These are phyloP conservation scores for Neospora caninum DNA, from an alignment of 169 alveolate genomes.

Conservation along the genomic window DNA sequence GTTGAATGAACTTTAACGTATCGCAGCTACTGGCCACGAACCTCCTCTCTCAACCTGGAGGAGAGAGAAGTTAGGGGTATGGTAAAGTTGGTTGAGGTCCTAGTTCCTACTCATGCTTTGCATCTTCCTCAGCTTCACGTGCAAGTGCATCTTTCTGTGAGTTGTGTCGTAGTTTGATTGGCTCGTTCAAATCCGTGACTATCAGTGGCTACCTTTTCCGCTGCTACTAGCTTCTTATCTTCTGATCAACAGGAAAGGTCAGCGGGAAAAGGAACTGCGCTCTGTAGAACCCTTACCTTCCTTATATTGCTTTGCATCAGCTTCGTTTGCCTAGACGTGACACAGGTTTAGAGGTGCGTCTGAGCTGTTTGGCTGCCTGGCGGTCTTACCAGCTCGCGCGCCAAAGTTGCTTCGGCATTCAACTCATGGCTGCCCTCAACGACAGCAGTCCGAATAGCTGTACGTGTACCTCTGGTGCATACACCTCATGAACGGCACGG, in stretches of 20 bases:
- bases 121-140: conserved; percentile 23
- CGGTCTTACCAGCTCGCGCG: conserved; percentile 31
- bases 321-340: background rate
- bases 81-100: background rate
- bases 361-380: background rate
- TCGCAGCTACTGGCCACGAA: background rate
- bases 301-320: conserved; percentile 12
- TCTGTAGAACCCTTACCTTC: background rate
- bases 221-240: background rate
- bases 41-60: conserved; percentile 15
- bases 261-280: background rate
- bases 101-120: conserved; percentile 5
- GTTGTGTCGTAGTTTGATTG: background rate
- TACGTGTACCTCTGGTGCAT: background rate
- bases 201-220: conserved; percentile 13
- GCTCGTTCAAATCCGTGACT: background rate
- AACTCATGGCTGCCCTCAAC: background rate
- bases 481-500: background rate
- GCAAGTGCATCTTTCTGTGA: conserved; percentile 4
- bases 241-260: background rate
- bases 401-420: conserved; percentile 36
- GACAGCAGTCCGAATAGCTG: conserved; percentile 30
- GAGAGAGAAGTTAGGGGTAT: too few species aligned
- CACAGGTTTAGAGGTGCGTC: background rate
- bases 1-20: too few species aligned